These are phyloP conservation scores for Acer negundo DNA, from an alignment of 345 rosid genomes.

Conservation along the genomic window DNA sequence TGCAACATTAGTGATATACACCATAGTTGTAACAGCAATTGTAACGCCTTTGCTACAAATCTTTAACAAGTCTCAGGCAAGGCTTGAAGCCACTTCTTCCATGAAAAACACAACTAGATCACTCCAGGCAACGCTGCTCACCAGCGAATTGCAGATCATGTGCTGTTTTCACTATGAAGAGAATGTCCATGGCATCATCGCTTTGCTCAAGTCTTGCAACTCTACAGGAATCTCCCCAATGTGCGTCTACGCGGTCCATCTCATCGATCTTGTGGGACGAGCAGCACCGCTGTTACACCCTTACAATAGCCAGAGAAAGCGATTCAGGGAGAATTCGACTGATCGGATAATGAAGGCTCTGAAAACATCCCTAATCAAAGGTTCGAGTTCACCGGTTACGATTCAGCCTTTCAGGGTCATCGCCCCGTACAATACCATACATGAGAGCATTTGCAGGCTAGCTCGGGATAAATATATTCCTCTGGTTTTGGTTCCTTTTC, in stretches of 20 bases:
- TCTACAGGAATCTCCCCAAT: conserved; percentile 9
- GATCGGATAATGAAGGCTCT: conserved; percentile 34
- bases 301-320: conserved; percentile 11
- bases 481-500: conserved; percentile 31
- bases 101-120: neutral
- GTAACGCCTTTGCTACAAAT: conserved; percentile 11
- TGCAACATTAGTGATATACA: conserved; percentile 23
- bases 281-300: conserved; percentile 27
- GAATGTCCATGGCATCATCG: conserved; percentile 27
- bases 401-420: conserved; percentile 23
- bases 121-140: conserved; percentile 7
- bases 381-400: neutral
- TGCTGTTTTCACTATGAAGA: conserved; percentile 35
- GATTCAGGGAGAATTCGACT: neutral
- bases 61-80: conserved; percentile 27
- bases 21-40: conserved; percentile 24
- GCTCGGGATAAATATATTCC: conserved; percentile 24
- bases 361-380: conserved; percentile 13
- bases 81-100: neutral
- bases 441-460: conserved; percentile 35
- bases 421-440: conserved; percentile 33
- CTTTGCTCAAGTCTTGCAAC: conserved; percentile 35
- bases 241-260: conserved; percentile 21
- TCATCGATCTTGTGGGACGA: conserved; percentile 30
- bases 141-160: conserved; percentile 26